These are phyloP conservation scores for Monosporascus sp. DNA, from an alignment of 2,329 filamentous ascomycete species.

Conservation along the genomic window DNA sequence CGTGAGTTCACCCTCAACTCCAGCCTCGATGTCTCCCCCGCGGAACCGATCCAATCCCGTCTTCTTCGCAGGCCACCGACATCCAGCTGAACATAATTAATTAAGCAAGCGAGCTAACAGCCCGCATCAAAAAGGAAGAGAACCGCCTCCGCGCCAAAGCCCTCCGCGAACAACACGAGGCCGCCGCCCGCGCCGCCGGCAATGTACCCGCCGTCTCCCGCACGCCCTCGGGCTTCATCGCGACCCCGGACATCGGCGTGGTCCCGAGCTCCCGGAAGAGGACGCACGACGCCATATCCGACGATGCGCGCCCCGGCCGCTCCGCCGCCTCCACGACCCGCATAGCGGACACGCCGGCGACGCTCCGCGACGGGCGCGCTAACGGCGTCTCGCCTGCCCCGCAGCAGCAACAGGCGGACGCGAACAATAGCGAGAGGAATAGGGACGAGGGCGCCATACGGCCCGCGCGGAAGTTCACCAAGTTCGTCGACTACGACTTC, in stretches of 20 bases:
- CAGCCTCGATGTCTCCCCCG: neutral
- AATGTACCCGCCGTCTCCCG: constrained; percentile 36
- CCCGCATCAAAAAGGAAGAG: constrained; percentile 61
- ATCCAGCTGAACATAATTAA: neutral
- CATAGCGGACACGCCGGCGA: constrained; percentile 39
- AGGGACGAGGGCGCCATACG: constrained; percentile 47
- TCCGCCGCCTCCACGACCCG: neutral
- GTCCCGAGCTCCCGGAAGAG: constrained; percentile 63
- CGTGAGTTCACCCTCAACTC: constrained; percentile 32
- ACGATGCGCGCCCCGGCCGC: constrained; percentile 29
- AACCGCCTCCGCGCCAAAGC: constrained; percentile 86
- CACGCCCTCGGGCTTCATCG: constrained; percentile 65
- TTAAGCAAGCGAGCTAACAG: too few relatives aligned
- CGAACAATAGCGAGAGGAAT: constrained; percentile 9
- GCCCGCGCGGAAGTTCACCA: constrained; percentile 81
- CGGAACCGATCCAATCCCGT: too few relatives aligned
- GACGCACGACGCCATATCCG: constrained; percentile 59
- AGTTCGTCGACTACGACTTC: constrained; percentile 97
- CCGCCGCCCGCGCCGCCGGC: constrained; percentile 48
- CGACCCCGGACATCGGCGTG: constrained; percentile 57
- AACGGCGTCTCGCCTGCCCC: constrained; percentile 26
- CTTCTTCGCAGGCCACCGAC: neutral
- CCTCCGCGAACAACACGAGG: constrained; percentile 67
- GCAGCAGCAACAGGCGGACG: too few relatives aligned
- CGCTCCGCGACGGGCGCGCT: constrained; percentile 63